A percentile compares a stretch with the other conserved stretches of the same genome.
phyloP scores from a whole-genome alignment of 495 filamentous ascomycete genomes.

The Letharia lupina region DNA sequence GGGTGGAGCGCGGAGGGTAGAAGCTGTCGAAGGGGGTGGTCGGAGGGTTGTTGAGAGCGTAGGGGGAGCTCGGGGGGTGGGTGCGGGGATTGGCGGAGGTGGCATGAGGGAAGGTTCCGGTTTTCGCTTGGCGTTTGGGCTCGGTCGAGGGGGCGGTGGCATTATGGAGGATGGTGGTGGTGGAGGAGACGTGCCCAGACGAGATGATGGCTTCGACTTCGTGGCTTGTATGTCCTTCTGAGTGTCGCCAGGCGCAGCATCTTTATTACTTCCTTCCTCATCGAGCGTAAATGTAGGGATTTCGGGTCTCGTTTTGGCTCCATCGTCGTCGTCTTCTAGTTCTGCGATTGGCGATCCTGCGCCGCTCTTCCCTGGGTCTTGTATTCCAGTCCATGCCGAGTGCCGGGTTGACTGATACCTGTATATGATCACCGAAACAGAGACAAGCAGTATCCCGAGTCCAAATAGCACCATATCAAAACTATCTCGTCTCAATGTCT shows the following conservation, averaged over 20 bases:
- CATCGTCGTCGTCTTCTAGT: neutral
- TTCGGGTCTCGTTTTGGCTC: neutral
- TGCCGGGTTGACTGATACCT: slow-evolving; percentile 1
- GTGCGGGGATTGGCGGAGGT: slow-evolving; percentile 26
- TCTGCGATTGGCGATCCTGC: neutral
- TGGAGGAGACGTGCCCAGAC: neutral
- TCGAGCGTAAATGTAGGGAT: slow-evolving; percentile 7
- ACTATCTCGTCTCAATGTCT: neutral
- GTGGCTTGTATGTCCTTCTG: neutral
- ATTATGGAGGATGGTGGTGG: neutral
- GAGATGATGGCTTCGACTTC: neutral
- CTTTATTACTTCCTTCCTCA: neutral
- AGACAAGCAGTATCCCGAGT: slow-evolving; percentile 11
- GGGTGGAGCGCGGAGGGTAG: slow-evolving; percentile 34
- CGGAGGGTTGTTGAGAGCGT: slow-evolving; percentile 28
- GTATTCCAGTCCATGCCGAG: slow-evolving; percentile 7
- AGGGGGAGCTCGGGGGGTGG: slow-evolving; percentile 24
- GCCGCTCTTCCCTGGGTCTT: neutral
- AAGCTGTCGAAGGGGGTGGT: slow-evolving; percentile 30
- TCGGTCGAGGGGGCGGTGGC: neutral
- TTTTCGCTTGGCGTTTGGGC: slow-evolving; percentile 10
- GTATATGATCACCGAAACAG: slow-evolving; percentile 15
- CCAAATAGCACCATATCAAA: slow-evolving; percentile 16
- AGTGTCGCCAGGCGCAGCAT: neutral
- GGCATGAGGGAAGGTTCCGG: slow-evolving; percentile 11